Conservation (phyloP, 306 rosid species). For the Quercus gilva region DNA sequence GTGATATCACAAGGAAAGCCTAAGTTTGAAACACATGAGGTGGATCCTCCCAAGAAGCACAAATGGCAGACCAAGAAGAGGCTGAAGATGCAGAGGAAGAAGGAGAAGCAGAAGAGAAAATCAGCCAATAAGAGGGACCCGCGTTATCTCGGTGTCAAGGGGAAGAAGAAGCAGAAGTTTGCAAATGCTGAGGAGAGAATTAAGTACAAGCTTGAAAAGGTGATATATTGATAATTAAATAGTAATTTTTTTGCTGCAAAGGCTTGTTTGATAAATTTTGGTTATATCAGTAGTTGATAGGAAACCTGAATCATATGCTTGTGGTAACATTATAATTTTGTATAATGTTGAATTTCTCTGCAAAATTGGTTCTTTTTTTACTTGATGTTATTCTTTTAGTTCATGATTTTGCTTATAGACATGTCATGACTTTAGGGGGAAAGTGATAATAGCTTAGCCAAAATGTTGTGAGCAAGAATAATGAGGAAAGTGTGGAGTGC, state of each 20-base stretch:
- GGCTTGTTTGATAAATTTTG: not conserved
- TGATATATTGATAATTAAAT: conserved; percentile 18
- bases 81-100: conserved; percentile 74
- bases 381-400: not conserved
- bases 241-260: conserved; percentile 4
- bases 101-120: conserved; percentile 74
- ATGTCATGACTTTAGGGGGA: not conserved
- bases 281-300: not conserved
- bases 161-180: conserved; percentile 73
- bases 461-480: no score
- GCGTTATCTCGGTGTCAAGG: conserved; percentile 59
- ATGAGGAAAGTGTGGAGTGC: no score
- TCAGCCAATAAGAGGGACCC: conserved; percentile 86
- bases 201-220: conserved; percentile 78
- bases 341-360: not conserved
- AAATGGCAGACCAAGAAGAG: conserved; percentile 80
- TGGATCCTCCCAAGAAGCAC: conserved; percentile 71
- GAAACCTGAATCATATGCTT: not conserved
- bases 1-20: conserved; percentile 73
- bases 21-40: conserved; percentile 66
- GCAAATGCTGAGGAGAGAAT: conserved; percentile 65
- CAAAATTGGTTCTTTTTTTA: not conserved
- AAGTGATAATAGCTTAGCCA: not conserved
- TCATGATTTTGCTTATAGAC: not conserved
- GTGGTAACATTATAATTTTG: not conserved